Conservation (phyloP, 2,329 filamentous ascomycete species). For the Aspergillus pseudoterreus region DNA sequence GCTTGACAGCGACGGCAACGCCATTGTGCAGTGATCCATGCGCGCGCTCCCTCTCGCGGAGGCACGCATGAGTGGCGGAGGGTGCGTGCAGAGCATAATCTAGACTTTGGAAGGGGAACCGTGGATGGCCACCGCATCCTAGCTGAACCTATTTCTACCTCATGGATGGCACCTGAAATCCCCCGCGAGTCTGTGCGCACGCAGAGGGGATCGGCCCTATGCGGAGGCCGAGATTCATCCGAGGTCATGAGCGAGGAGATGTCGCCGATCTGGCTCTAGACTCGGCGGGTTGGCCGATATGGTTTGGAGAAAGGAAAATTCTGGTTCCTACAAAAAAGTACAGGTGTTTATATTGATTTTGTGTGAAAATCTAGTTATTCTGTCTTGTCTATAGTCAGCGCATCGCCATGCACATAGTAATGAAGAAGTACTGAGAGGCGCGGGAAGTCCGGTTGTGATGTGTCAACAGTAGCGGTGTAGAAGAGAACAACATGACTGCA, state of each 20-base stretch:
- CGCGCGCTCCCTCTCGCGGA: not conserved
- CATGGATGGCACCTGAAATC: slow-evolving; percentile 2
- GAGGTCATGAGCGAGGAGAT: not conserved
- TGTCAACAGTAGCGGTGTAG: slow-evolving; percentile 17
- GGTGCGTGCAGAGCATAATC: not conserved
- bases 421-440: not conserved
- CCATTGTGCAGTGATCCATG: slow-evolving; percentile 14
- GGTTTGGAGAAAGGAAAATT: too few species aligned
- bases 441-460: slow-evolving; percentile 1
- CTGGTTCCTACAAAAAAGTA: not conserved
- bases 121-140: slow-evolving; percentile 5
- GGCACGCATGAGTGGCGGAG: slow-evolving; percentile 6
- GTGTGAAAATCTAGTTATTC: not conserved
- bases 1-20: slow-evolving; percentile 45
- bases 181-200: slow-evolving; percentile 9
- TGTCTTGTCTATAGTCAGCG: not conserved
- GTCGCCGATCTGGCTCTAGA: not conserved
- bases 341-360: not conserved
- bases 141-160: slow-evolving; percentile 2
- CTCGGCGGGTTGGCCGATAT: not conserved
- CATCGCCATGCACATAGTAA: not conserved
- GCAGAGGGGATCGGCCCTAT: slow-evolving; percentile 1
- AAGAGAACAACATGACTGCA: slow-evolving; percentile 6
- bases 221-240: not conserved
- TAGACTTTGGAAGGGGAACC: slow-evolving; percentile 2